Evolutionary conservation across 352 stramenopile genomes (phyloP).

Genomic region (Globisporangium nagaii): DNA sequence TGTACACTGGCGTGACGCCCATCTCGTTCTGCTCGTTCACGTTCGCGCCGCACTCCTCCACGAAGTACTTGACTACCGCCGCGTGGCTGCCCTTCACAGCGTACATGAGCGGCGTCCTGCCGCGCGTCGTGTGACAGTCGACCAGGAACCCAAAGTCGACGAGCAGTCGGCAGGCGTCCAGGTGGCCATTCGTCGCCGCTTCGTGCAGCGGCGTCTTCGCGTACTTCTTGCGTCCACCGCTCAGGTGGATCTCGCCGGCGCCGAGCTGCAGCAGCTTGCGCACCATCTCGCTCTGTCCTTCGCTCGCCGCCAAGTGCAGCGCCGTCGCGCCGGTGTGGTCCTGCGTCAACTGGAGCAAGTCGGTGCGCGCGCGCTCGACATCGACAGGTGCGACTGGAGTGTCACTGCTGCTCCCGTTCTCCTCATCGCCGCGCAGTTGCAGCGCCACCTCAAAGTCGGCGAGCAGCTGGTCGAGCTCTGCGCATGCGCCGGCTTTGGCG

Average conservation of each 20-base stretch:
- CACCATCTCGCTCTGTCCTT: constrained; percentile 49
- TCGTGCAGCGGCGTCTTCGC: constrained; percentile 70
- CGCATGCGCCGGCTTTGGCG: constrained; percentile 37
- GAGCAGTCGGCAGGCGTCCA: constrained; percentile 40
- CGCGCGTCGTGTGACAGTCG: constrained; percentile 73
- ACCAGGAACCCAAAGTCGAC: constrained; percentile 59
- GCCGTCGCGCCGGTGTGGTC: constrained; percentile 64
- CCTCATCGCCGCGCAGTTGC: not conserved
- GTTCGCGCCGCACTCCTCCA: constrained; percentile 39
- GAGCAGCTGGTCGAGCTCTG: constrained; percentile 26
- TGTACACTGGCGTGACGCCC: constrained; percentile 67
- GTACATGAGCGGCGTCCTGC: constrained; percentile 73
- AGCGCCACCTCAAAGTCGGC: constrained; percentile 5
- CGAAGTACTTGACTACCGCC: constrained; percentile 35
- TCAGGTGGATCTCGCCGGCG: constrained; percentile 55
- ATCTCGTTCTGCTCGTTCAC: constrained; percentile 80
- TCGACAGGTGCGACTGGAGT: not conserved
- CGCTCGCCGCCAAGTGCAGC: constrained; percentile 55
- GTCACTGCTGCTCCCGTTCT: not conserved
- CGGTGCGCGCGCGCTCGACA: constrained; percentile 12
- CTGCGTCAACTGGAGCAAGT: constrained; percentile 57
- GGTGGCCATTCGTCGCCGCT: constrained; percentile 57
- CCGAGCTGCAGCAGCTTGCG: constrained; percentile 32
- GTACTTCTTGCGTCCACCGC: constrained; percentile 57
- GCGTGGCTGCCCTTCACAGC: constrained; percentile 60